These are phyloP conservation scores for Pythium insidiosum DNA, from an alignment of 352 stramenopile genomes.

Conservation along the genomic window DNA sequence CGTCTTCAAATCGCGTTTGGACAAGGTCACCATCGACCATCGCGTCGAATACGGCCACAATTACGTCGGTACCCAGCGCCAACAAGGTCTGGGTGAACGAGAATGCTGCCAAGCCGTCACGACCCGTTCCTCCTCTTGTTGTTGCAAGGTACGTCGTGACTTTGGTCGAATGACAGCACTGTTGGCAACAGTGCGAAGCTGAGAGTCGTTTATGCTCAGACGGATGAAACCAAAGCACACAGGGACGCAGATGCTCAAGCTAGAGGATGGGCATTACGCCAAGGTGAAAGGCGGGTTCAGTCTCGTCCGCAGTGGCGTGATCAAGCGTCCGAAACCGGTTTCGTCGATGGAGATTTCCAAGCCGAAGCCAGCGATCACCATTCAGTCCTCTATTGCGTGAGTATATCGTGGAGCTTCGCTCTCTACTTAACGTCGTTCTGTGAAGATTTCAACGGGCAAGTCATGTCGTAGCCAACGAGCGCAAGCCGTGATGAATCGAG, in stretches of 20 bases:
- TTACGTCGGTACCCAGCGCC: slow-evolving; percentile 13
- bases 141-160: not conserved
- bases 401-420: no score
- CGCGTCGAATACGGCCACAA: not conserved
- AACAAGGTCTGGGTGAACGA: slow-evolving; percentile 56
- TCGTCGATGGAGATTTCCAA: no score
- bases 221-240: slow-evolving; percentile 28
- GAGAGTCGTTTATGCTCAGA: no score
- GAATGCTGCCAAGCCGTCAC: not conserved
- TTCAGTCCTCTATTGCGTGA: no score
- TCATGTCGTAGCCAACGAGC: slow-evolving; percentile 29
- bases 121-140: not conserved
- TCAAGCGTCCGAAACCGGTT: no score
- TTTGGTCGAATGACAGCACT: not conserved
- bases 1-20: slow-evolving; percentile 52
- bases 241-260: slow-evolving; percentile 39
- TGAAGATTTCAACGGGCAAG: no score
- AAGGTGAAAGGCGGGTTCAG: slow-evolving; percentile 68
- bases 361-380: no score
- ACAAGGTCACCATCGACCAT: slow-evolving; percentile 13
- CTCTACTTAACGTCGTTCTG: no score
- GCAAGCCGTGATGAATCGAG: slow-evolving; percentile 40
- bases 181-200: no score
- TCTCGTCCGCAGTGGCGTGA: slow-evolving; percentile 49
- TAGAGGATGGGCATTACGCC: slow-evolving; percentile 68